Evolutionary conservation across 2,329 filamentous ascomycete genomes (phyloP).

Genomic region (Lachnellula occidentalis): DNA sequence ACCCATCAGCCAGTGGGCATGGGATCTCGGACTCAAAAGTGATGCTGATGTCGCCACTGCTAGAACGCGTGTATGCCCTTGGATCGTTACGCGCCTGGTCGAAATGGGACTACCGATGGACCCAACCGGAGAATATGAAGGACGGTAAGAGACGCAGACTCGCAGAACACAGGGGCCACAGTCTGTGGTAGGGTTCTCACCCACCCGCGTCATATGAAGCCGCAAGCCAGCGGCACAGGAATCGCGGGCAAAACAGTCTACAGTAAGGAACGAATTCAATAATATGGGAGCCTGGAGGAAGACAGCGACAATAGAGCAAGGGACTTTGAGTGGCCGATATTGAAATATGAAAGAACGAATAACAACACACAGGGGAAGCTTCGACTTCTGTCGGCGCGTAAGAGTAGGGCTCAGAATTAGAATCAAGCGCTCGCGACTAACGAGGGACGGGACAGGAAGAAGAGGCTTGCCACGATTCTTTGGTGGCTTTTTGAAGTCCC

Average conservation of each 20-base stretch:
- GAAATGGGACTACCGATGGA: neutral
- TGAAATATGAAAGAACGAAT: no score
- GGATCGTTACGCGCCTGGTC: neutral
- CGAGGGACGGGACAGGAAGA: no score
- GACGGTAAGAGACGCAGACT: no score
- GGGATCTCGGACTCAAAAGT: neutral
- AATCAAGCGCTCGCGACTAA: neutral
- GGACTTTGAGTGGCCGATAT: no score
- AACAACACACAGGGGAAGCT: no score
- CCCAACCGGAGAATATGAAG: neutral
- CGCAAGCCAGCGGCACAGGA: neutral
- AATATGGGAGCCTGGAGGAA: no score
- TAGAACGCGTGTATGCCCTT: neutral
- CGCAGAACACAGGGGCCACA: neutral
- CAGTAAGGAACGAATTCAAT: no score
- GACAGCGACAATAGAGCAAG: no score
- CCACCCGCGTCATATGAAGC: neutral
- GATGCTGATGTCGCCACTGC: neutral
- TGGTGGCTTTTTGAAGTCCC: neutral
- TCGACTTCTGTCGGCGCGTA: neutral
- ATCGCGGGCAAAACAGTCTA: no score
- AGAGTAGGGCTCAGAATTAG: neutral
- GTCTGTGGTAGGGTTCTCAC: neutral
- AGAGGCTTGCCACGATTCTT: neutral
- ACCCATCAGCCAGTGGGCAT: neutral